Conservation (phyloP, 805 yeast species). For the Teunomyces pallodes region DNA sequence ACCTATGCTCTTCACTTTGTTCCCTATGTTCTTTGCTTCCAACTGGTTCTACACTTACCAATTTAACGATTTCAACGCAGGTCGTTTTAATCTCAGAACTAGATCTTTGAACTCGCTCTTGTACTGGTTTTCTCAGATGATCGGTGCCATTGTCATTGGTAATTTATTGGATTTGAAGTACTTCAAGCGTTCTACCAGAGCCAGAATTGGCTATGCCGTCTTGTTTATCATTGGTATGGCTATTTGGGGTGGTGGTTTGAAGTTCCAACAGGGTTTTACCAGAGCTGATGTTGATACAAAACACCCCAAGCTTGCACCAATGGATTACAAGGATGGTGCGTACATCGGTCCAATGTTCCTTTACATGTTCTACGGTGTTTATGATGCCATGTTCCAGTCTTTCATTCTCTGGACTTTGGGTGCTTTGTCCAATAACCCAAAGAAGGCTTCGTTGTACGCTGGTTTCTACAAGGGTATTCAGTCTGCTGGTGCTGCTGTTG, state of each 20-base stretch:
- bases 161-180: constrained; percentile 43
- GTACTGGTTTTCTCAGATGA: constrained; percentile 60
- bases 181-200: constrained; percentile 44
- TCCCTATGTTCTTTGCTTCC: constrained; percentile 63
- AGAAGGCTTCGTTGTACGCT: constrained; percentile 54
- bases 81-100: constrained; percentile 55
- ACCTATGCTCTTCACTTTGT: constrained; percentile 46
- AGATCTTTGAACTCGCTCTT: constrained; percentile 59
- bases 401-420: constrained; percentile 60
- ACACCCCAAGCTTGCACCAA: constrained; percentile 20
- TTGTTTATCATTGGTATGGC: constrained; percentile 41
- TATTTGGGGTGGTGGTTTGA: constrained; percentile 61
- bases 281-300: constrained; percentile 27
- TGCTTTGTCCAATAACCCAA: constrained; percentile 54
- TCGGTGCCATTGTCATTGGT: constrained; percentile 54
- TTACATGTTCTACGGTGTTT: constrained; percentile 60
- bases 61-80: constrained; percentile 56
- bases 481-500: constrained; percentile 61
- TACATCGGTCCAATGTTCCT: constrained; percentile 62
- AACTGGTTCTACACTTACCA: constrained; percentile 70
- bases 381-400: constrained; percentile 60
- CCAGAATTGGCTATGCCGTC: constrained; percentile 43
- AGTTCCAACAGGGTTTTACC: constrained; percentile 43
- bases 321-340: constrained; percentile 46
- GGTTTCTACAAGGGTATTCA: constrained; percentile 65